phyloP scores from a whole-genome alignment of 1,139 yeast species.

The Entelexis sorbosivorans region DNA sequence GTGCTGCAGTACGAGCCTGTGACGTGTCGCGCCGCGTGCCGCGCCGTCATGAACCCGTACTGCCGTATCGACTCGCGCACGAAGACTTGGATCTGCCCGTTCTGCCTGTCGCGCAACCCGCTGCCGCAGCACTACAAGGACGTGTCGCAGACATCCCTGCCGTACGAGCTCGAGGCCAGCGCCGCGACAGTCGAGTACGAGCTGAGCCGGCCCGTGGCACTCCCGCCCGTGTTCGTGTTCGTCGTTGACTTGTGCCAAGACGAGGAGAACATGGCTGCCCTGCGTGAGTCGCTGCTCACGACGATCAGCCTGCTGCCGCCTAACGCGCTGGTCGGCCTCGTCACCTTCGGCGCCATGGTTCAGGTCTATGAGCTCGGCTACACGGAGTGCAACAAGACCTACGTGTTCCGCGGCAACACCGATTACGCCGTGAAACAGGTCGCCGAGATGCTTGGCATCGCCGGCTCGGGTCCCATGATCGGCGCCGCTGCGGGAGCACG shows the following conservation, averaged over 20 bases:
- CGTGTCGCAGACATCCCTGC: conserved; percentile 70
- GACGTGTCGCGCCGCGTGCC: conserved; percentile 72
- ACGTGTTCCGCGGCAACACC: conserved; percentile 86
- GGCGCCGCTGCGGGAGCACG: conserved; percentile 26
- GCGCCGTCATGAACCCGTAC: conserved; percentile 80
- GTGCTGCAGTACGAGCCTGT: conserved; percentile 85
- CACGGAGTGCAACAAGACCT: conserved; percentile 64
- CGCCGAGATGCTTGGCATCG: conserved; percentile 57
- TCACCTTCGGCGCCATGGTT: conserved; percentile 90
- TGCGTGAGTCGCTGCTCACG: conserved; percentile 75
- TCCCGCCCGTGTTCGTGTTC: conserved; percentile 86
- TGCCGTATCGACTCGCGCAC: conserved; percentile 67
- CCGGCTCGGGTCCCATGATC: conserved; percentile 16
- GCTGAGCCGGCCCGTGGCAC: conserved; percentile 73
- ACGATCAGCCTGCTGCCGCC: conserved; percentile 76
- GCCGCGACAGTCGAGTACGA: conserved; percentile 89
- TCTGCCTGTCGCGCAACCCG: conserved; percentile 73
- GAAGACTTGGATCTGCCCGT: conserved; percentile 82
- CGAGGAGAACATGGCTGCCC: conserved; percentile 77
- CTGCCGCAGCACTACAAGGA: conserved; percentile 85
- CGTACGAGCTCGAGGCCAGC: conserved; percentile 67
- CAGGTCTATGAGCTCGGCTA: conserved; percentile 88
- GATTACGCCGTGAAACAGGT: conserved; percentile 71
- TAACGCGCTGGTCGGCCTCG: conserved; percentile 80
- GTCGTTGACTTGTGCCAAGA: conserved; percentile 93